Evolutionary conservation across 2,329 filamentous ascomycete genomes (phyloP).

Genomic region (Neospermospora avenae): DNA sequence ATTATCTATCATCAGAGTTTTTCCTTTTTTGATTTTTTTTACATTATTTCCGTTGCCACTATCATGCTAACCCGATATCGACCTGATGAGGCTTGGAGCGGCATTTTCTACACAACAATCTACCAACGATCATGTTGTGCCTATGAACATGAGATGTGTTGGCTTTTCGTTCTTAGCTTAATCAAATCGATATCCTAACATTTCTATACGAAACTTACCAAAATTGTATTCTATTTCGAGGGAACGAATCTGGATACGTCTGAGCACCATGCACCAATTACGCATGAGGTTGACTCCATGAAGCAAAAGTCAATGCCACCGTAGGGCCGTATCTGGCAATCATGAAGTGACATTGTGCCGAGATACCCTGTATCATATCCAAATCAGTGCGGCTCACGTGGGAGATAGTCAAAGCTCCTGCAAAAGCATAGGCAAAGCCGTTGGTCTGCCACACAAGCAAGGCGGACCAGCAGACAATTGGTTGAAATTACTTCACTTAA

Average conservation of each 20-base stretch:
- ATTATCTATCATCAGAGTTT: not conserved
- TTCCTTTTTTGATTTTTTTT: not conserved
- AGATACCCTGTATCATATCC: not conserved
- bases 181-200: not conserved
- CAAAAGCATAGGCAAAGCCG: not conserved
- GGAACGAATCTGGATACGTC: not conserved
- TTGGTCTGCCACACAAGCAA: not conserved
- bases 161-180: not conserved
- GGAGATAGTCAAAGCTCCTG: constrained; percentile 5
- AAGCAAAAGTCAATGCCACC: not conserved
- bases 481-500: not conserved
- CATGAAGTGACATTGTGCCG: not conserved
- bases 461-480: not conserved
- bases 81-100: too few species aligned
- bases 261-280: not conserved
- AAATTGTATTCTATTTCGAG: not conserved
- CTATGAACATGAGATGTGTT: not conserved
- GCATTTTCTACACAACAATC: too few species aligned
- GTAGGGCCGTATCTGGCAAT: not conserved
- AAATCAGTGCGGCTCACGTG: constrained; percentile 6
- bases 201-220: not conserved
- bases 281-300: not conserved
- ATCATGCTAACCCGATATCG: not conserved
- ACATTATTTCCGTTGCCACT: not conserved
- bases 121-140: not conserved